Percentiles rank a stretch among this genome's conserved stretches.
These are phyloP conservation scores for Puccinellia tenuiflora DNA, from an alignment of 176 grass and related monocot species.

Conservation along the genomic window DNA sequence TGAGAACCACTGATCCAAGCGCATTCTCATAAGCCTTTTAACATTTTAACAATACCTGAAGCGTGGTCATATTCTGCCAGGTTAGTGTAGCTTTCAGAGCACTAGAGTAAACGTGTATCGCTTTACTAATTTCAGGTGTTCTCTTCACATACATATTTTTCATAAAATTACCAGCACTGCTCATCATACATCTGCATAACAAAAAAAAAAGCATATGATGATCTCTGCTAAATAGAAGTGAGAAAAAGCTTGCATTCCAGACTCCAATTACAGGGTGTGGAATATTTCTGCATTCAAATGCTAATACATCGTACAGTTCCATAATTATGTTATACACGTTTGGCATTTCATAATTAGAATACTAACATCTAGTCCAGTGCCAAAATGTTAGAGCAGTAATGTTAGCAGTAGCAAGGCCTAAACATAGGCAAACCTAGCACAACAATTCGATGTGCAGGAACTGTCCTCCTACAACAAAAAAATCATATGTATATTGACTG, in stretches of 20 bases:
- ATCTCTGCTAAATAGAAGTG: conserved; percentile 2
- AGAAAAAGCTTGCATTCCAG: not conserved
- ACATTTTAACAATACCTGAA: conserved; percentile 70
- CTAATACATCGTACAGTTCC: not conserved
- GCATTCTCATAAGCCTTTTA: conserved; percentile 2
- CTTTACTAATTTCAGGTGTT: conserved; percentile 78
- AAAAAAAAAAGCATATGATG: conserved; percentile 17
- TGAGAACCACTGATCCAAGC: conserved; percentile 13
- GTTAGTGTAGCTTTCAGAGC: conserved; percentile 85
- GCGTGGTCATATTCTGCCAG: conserved; percentile 92
- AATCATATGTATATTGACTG: conserved; percentile 9
- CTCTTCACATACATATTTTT: conserved; percentile 76
- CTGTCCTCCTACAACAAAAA: not conserved
- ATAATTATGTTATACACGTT: not conserved
- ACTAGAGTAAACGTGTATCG: conserved; percentile 93
- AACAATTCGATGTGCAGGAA: not conserved
- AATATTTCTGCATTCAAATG: conserved; percentile 2
- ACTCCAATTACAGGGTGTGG: not conserved
- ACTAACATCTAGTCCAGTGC: not conserved
- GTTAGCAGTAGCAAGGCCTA: not conserved
- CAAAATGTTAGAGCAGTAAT: not conserved
- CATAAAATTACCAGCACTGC: conserved; percentile 79
- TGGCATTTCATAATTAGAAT: not conserved
- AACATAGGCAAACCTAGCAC: not conserved
- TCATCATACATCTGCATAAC: conserved; percentile 75